Percentiles rank a stretch among this genome's conserved stretches.
Conservation (phyloP, 352 stramenopile genomes). For the Pythium monospermum region DNA sequence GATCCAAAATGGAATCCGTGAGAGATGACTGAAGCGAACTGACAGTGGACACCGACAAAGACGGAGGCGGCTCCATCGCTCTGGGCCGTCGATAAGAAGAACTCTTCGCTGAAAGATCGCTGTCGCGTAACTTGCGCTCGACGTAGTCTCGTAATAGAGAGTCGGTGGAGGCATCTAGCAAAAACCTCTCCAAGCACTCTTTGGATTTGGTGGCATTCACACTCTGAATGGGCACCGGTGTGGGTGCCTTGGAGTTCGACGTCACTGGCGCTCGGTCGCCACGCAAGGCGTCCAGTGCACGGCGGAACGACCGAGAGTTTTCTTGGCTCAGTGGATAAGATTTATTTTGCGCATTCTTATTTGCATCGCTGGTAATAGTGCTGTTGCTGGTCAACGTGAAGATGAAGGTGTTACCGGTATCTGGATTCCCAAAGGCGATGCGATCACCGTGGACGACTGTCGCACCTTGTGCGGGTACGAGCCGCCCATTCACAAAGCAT, state of each 20-base stretch:
- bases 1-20: slow-evolving; percentile 32
- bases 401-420: slow-evolving; percentile 34
- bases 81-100: background rate
- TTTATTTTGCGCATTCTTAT: no score
- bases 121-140: slow-evolving; percentile 51
- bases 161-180: slow-evolving; percentile 51
- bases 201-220: slow-evolving; percentile 7
- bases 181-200: slow-evolving; percentile 34
- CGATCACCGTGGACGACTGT: slow-evolving; percentile 56
- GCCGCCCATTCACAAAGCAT: slow-evolving; percentile 49
- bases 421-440: slow-evolving; percentile 52
- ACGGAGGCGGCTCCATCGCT: slow-evolving; percentile 40
- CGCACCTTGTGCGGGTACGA: slow-evolving; percentile 33
- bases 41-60: slow-evolving; percentile 26
- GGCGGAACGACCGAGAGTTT: slow-evolving; percentile 34
- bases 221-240: background rate
- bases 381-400: slow-evolving; percentile 47
- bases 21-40: slow-evolving; percentile 26
- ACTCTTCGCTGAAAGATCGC: background rate
- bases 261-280: slow-evolving; percentile 23
- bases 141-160: slow-evolving; percentile 56
- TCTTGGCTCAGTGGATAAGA: background rate
- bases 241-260: slow-evolving; percentile 4
- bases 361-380: background rate
- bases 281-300: slow-evolving; percentile 39